phyloP scores from a whole-genome alignment of 1,284 basidiomycete genomes.

The Papiliotrema flavescens region DNA sequence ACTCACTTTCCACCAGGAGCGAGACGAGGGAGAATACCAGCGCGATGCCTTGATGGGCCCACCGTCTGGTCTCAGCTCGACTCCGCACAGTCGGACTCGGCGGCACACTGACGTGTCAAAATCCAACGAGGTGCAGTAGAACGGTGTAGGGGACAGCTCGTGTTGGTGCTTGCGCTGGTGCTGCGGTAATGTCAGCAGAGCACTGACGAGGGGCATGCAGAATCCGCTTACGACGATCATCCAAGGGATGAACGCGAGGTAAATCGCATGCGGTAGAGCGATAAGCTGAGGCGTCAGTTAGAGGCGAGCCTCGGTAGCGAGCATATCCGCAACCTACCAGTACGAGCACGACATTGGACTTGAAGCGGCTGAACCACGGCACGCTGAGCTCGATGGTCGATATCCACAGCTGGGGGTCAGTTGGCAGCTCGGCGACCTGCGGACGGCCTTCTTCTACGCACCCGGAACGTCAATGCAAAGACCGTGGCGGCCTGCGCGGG shows the following conservation, averaged over 20 bases:
- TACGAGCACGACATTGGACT: not conserved
- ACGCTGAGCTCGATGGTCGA: not conserved
- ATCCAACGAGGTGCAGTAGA: constrained; percentile 12
- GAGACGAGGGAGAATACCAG: not conserved
- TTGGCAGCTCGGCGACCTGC: no score
- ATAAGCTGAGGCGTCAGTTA: not conserved
- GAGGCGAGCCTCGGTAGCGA: no score
- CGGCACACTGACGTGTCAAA: constrained; percentile 6
- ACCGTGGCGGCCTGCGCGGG: constrained; percentile 12
- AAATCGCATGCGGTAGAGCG: not conserved
- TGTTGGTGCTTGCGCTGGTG: not conserved
- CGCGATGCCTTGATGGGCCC: not conserved
- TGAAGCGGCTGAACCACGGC: not conserved
- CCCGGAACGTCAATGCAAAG: constrained; percentile 5
- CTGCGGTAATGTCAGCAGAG: not conserved
- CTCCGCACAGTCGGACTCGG: not conserved
- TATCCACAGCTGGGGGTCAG: not conserved
- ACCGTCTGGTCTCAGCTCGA: not conserved
- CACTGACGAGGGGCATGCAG: not conserved
- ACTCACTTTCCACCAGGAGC: not conserved
- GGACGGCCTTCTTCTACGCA: no score
- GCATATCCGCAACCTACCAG: not conserved
- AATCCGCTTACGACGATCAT: not conserved
- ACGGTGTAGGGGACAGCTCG: constrained; percentile 8
- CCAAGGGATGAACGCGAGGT: not conserved